These are phyloP conservation scores for Didymella pomorum DNA, from an alignment of 2,329 filamentous ascomycete species.

Conservation along the genomic window DNA sequence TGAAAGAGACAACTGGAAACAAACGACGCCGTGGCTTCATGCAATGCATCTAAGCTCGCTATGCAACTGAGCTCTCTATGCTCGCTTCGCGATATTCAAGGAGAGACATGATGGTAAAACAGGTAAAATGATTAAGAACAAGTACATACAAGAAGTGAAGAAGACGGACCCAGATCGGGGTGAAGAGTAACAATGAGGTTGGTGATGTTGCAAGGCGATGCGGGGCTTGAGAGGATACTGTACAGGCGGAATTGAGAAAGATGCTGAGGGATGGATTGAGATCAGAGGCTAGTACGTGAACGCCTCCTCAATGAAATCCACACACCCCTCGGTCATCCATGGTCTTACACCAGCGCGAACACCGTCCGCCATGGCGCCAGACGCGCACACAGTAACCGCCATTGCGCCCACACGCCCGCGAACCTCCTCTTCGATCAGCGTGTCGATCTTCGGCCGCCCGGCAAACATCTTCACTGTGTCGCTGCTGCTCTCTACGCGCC, in stretches of 20 bases:
- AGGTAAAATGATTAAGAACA: slow-evolving; percentile 33
- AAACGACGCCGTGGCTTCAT: slow-evolving; percentile 11
- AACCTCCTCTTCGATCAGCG: slow-evolving; percentile 66
- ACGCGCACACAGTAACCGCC: slow-evolving; percentile 69
- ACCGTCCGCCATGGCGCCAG: slow-evolving; percentile 69
- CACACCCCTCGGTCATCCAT: slow-evolving; percentile 59
- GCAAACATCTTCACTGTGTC: slow-evolving; percentile 68
- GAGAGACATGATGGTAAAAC: slow-evolving; percentile 34
- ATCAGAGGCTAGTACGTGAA: slow-evolving; percentile 64
- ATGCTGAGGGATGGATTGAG: background rate
- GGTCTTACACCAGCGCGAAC: slow-evolving; percentile 64
- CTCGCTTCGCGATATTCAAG: slow-evolving; percentile 21
- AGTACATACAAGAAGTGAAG: slow-evolving; percentile 38
- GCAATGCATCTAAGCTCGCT: slow-evolving; percentile 11
- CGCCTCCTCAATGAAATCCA: slow-evolving; percentile 71
- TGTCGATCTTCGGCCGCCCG: slow-evolving; percentile 64
- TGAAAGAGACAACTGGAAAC: background rate
- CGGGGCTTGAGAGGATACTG: slow-evolving; percentile 2
- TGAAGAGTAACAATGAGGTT: background rate
- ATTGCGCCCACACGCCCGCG: slow-evolving; percentile 64
- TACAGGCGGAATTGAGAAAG: background rate
- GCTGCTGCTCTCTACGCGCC: slow-evolving; percentile 64
- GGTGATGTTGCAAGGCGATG: slow-evolving; percentile 1
- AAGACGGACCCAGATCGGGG: background rate
- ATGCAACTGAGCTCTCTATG: slow-evolving; percentile 7